Evolutionary conservation across 192 early-diverging fungal genomes (phyloP).

Genomic region (Gaertneriomyces sp.): DNA sequence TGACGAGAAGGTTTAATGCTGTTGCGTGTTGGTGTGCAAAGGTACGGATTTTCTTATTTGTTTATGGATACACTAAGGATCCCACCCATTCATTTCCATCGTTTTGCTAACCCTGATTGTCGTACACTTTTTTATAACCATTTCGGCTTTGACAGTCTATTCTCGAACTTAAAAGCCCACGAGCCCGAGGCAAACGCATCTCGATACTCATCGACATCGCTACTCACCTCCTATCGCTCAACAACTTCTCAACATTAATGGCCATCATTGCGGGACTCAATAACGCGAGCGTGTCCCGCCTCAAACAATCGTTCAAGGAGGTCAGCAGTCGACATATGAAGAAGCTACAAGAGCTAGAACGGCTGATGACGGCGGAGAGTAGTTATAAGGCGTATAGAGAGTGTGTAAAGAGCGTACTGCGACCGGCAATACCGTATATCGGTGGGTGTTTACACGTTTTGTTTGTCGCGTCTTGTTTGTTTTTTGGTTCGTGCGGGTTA

Average conservation of each 20-base stretch:
- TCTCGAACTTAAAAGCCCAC: constrained; percentile 32
- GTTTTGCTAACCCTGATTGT: background rate
- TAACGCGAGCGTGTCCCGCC: constrained; percentile 34
- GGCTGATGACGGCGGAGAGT: constrained; percentile 33
- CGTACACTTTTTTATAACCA: background rate
- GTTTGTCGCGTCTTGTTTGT: background rate
- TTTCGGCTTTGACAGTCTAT: constrained; percentile 9
- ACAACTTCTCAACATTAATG: constrained; percentile 45
- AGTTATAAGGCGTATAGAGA: constrained; percentile 36
- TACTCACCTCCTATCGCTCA: constrained; percentile 27
- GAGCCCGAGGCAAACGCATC: constrained; percentile 31
- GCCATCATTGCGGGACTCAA: constrained; percentile 43
- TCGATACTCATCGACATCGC: constrained; percentile 37
- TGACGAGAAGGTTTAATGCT: constrained; percentile 40
- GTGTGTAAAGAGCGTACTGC: constrained; percentile 19
- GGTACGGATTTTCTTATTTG: constrained; percentile 8
- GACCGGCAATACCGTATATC: constrained; percentile 40
- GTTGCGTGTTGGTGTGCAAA: constrained; percentile 38
- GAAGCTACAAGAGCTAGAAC: constrained; percentile 33
- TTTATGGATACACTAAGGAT: no score
- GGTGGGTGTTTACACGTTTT: background rate
- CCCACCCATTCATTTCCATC: no score
- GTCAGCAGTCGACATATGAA: constrained; percentile 7
- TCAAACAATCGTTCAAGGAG: constrained; percentile 36
- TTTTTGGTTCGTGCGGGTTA: no score